These are phyloP conservation scores for Globisporangium orthogonon DNA, from an alignment of 352 stramenopile genomes.

Conservation along the genomic window DNA sequence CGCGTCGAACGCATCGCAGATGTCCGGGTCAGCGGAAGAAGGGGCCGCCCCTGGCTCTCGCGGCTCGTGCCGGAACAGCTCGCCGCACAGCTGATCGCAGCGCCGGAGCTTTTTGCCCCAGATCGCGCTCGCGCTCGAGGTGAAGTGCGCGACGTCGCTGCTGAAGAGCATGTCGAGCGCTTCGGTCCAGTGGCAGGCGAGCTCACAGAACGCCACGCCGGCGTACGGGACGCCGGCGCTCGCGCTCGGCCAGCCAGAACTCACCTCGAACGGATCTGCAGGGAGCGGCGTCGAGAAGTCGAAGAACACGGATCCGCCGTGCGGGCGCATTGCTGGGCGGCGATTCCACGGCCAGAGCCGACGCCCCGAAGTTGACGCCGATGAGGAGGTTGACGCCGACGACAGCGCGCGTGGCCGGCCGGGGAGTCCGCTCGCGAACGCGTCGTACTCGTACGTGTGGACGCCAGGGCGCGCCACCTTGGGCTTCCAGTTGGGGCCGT, in stretches of 20 bases:
- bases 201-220: constrained; percentile 40
- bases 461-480: not conserved
- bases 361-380: too few relatives aligned
- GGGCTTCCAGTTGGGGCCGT: not conserved
- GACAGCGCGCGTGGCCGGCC: not conserved
- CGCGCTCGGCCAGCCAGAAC: constrained; percentile 28
- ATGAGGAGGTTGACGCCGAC: not conserved
- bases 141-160: constrained; percentile 26
- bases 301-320: not conserved
- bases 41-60: too few relatives aligned
- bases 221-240: constrained; percentile 46
- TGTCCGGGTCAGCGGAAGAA: constrained; percentile 6
- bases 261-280: not conserved
- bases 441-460: not conserved
- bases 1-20: constrained; percentile 25
- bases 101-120: constrained; percentile 51
- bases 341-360: not conserved
- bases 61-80: constrained; percentile 13
- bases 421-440: not conserved
- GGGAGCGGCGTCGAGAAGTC: not conserved
- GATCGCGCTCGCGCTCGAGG: constrained; percentile 47
- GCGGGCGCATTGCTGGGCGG: too few relatives aligned
- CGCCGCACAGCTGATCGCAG: constrained; percentile 40
- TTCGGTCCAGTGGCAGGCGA: constrained; percentile 48
- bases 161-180: constrained; percentile 60